Evolutionary conservation across 768 basidiomycete genomes (phyloP), one percentile per base, ranked within the genome.

Genomic region (button mushroom (Agaricus bisporus)): DNA sequence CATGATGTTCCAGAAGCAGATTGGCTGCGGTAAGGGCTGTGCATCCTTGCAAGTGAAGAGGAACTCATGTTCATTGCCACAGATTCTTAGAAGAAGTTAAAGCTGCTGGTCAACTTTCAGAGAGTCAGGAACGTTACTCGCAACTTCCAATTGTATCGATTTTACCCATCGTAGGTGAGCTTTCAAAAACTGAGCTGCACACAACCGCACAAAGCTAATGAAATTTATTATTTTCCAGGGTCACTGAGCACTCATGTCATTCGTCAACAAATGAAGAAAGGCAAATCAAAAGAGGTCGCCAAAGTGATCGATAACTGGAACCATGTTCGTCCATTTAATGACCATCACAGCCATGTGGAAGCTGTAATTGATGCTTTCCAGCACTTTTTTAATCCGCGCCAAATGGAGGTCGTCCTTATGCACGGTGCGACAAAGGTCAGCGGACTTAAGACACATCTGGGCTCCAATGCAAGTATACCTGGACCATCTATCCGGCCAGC

Each of bases 281-380:
- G 62, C 11, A 79, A 75, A 59, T 59, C 63, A 0, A 60, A 58
- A 1, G 68, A 72, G 1, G 75, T 74, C 11, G 69, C 67, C 9
- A 66, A 77, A 17, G 49, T 76, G 1, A 61, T 81, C 14, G 73
- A 76, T 48, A 63, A 66, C 49, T 81, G 80, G 80, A 81, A 81
- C 54, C 70, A 76, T 38, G 80, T 54, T 41, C 26, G 45, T 41
- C 22, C 22, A 22, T 22, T 22, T 22, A 22, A 22, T 22, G 4
- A 22, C 22, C 22, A 22, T 22, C 22, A 22, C 22, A n/a, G n/a
- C 4, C 4, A 22, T 22, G 22, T 22, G 22, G n/a, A n/a, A n/a
- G n/a, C n/a, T n/a, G n/a, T n/a, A n/a, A n/a, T n/a, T n/a, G n/a
- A n/a, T n/a, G 22, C 22, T 22, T 44, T 78, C 43, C 42, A 79